Percentiles rank a stretch among this genome's conserved stretches.
Evolutionary conservation across 2,329 filamentous ascomycete genomes (phyloP).

Genomic region (Neonectria faginata): DNA sequence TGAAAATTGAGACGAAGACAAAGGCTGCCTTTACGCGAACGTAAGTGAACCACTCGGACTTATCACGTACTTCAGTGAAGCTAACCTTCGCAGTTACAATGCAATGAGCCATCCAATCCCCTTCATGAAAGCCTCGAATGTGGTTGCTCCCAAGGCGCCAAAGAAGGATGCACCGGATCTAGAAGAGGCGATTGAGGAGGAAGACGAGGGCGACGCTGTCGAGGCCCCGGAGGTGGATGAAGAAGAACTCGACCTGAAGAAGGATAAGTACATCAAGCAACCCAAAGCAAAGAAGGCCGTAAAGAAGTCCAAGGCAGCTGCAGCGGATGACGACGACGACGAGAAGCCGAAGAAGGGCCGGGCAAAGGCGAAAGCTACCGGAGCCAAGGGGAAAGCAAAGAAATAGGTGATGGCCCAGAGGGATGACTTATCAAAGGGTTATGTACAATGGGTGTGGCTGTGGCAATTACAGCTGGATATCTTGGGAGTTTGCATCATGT

Average conservation of each 20-base stretch:
- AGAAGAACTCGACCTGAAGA: slow-evolving; percentile 82
- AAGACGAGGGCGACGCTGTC: slow-evolving; percentile 77
- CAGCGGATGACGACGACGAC: slow-evolving; percentile 63
- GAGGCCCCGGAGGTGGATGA: slow-evolving; percentile 72
- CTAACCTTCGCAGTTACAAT: slow-evolving; percentile 75
- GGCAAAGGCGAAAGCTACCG: slow-evolving; percentile 54
- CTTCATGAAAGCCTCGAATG: slow-evolving; percentile 92
- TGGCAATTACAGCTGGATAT: neutral
- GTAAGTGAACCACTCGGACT: slow-evolving; percentile 64
- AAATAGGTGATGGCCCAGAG: slow-evolving; percentile 41
- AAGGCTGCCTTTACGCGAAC: slow-evolving; percentile 90
- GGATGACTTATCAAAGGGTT: neutral
- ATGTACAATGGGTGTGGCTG: neutral
- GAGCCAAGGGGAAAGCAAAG: slow-evolving; percentile 63
- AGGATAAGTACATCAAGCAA: slow-evolving; percentile 95
- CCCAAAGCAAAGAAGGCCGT: slow-evolving; percentile 76
- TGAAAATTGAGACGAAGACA: slow-evolving; percentile 85
- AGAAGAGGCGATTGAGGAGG: slow-evolving; percentile 95
- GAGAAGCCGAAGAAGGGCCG: slow-evolving; percentile 64
- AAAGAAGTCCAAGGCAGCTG: slow-evolving; percentile 59
- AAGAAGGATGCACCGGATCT: slow-evolving; percentile 87
- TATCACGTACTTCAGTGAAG: neutral
- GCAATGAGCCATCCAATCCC: slow-evolving; percentile 86
- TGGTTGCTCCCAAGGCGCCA: slow-evolving; percentile 77
- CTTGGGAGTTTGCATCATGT: neutral